These are phyloP conservation scores for Citrullus colocynthis DNA, from an alignment of 306 rosid species.

Conservation along the genomic window DNA sequence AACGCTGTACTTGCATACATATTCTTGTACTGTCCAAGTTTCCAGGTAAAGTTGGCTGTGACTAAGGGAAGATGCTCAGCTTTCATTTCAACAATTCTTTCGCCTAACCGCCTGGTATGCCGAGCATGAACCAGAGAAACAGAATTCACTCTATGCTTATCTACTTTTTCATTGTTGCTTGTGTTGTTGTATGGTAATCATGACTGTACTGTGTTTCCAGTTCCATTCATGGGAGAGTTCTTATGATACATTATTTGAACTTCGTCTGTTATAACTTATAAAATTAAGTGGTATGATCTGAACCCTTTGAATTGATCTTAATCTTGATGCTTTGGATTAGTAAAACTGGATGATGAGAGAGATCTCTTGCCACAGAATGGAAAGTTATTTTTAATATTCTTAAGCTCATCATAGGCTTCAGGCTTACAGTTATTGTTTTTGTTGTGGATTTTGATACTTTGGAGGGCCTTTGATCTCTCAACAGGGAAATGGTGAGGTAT, in stretches of 20 bases:
- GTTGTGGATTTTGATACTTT: not conserved
- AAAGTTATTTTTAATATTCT: not conserved
- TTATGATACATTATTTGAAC: not conserved
- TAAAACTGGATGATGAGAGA: not conserved
- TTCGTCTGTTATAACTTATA: too few species aligned
- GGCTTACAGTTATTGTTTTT: not conserved
- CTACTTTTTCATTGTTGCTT: not conserved
- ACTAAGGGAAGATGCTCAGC: not conserved
- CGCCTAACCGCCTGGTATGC: not conserved
- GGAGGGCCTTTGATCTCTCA: not conserved
- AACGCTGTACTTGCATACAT: not conserved
- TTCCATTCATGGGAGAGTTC: not conserved
- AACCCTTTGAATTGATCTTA: not conserved
- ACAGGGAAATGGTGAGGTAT: too few species aligned
- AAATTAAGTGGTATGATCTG: not conserved
- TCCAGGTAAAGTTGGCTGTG: not conserved
- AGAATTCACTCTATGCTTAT: not conserved
- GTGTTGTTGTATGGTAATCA: not conserved
- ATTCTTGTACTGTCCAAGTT: constrained; percentile 3
- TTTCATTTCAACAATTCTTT: not conserved
- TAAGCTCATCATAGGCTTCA: not conserved
- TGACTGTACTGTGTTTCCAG: not conserved
- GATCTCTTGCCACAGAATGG: not conserved
- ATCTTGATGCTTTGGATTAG: not conserved
- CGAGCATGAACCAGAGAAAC: not conserved